phyloP scores from a whole-genome alignment of 1,284 basidiomycete genomes.

The Boletus nobilissimus region DNA sequence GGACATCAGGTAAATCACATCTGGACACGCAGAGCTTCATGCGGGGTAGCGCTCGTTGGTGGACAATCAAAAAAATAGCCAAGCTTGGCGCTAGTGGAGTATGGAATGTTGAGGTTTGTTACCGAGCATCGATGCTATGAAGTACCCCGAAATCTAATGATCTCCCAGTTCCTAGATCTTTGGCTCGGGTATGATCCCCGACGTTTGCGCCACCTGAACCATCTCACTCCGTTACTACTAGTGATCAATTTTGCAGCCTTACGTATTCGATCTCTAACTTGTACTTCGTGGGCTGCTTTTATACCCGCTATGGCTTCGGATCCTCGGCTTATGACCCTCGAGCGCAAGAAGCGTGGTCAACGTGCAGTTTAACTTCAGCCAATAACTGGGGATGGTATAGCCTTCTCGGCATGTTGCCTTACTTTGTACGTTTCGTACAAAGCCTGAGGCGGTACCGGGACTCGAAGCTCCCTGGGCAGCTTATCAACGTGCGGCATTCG shows the following conservation, averaged over 20 bases:
- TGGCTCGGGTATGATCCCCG: constrained; percentile 73
- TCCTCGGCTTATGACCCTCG: constrained; percentile 21
- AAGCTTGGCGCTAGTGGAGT: constrained; percentile 77
- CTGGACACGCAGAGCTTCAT: constrained; percentile 35
- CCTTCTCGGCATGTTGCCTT: constrained; percentile 66
- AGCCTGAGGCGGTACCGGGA: constrained; percentile 88
- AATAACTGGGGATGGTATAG: constrained; percentile 69
- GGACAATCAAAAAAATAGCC: constrained; percentile 76
- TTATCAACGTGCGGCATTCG: constrained; percentile 77
- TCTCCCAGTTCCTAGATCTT: constrained; percentile 76
- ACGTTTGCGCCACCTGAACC: constrained; percentile 24
- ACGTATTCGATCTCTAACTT: constrained; percentile 79
- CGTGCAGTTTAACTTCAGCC: constrained; percentile 28
- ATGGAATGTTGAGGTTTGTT: constrained; percentile 76
- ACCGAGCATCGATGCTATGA: background rate
- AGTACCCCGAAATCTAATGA: background rate
- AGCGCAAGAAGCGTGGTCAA: constrained; percentile 37
- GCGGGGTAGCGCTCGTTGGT: constrained; percentile 66
- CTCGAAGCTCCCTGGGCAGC: constrained; percentile 76
- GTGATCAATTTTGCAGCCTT: constrained; percentile 86
- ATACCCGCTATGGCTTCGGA: constrained; percentile 51
- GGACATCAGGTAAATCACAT: background rate
- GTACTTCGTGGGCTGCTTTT: constrained; percentile 80
- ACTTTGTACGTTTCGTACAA: constrained; percentile 82
- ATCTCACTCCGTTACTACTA: constrained; percentile 45